Base-by-base conservation (phyloP, 208 protist species). In the Trypanosoma avium region DNA sequence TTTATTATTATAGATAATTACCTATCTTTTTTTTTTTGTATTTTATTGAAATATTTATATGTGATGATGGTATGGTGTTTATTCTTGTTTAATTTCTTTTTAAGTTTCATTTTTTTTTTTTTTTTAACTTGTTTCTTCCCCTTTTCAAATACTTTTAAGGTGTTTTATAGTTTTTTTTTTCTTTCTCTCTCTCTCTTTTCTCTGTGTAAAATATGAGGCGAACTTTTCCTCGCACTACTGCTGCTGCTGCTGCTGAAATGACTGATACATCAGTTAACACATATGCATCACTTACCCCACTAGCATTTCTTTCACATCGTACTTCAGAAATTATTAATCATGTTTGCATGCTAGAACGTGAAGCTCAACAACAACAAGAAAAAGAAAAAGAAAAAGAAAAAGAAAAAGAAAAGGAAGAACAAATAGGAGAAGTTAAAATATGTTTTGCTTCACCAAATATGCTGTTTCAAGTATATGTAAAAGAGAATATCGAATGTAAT, bases 281-380 rank as follows among this genome's bases (percentile, higher is more conserved):
- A 32, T 24, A 32, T 2, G 15, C 33, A 59, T 69, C 32, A 30
- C 38, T 24, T 6, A 24, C 21, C 40, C 50, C 46, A 6, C 33
- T 65, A 42, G 56, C 49, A 0, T 35, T 47, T 2, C 60, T 61
- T 24, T 4, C n/a, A 24, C 42, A n/a, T 24, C 27, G 24, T 15
- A 30, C n/a, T 4, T 68, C 35, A 29, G 36, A 52, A 17, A 24
- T 62, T 35, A 54, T 43, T 15, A 55, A 46, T n/a, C 46, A 32
- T 27, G 36, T 33, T n/a, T 63, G 59, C 40, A 29, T 13, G 21
- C 24, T 58, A 17, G 65, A 62, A 22, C 54, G 49, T 21, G 47
- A 62, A 4, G 15, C 0, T 21, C 19, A 40, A 27, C 33, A 30
- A 7, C 53, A 29, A 47, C 35, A 46, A 4, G 17, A 2, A 43